Percentiles rank a stretch among this genome's conserved stretches.
phyloP scores from a whole-genome alignment of 805 yeast genomes.

The Kuraishia capsulata region DNA sequence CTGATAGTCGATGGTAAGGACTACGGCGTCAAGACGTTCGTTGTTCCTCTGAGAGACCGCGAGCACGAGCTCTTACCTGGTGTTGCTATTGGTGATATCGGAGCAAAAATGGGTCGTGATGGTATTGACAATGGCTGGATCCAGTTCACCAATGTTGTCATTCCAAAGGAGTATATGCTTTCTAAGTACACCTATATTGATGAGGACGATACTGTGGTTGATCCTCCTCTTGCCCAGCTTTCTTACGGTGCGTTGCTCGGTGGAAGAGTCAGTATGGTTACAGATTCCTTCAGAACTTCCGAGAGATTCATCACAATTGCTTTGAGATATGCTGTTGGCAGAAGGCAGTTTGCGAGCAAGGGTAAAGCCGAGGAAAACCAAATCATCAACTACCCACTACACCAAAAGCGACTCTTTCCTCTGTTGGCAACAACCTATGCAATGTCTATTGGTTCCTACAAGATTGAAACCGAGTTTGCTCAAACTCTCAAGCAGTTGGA shows the following conservation, averaged over 20 bases:
- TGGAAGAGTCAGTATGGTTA: slow-evolving; percentile 87
- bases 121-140: slow-evolving; percentile 98
- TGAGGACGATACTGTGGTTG: slow-evolving; percentile 56
- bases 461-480: slow-evolving; percentile 44
- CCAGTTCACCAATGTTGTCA: slow-evolving; percentile 74
- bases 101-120: slow-evolving; percentile 92
- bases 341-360: slow-evolving; percentile 68
- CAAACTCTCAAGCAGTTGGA: slow-evolving; percentile 45
- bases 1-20: slow-evolving; percentile 75
- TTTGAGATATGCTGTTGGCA: slow-evolving; percentile 77
- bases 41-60: slow-evolving; percentile 79
- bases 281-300: slow-evolving; percentile 74
- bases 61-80: slow-evolving; percentile 73
- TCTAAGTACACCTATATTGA: slow-evolving; percentile 69
- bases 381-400: slow-evolving; percentile 78
- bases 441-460: slow-evolving; percentile 60
- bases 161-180: slow-evolving; percentile 79
- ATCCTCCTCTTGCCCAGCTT: slow-evolving; percentile 82
- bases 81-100: slow-evolving; percentile 81
- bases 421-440: slow-evolving; percentile 72
- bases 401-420: slow-evolving; percentile 85
- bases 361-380: slow-evolving; percentile 51
- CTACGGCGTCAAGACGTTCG: slow-evolving; percentile 87
- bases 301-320: slow-evolving; percentile 80
- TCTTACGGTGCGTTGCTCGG: slow-evolving; percentile 81